Evolutionary conservation across 2,329 filamentous ascomycete genomes (phyloP), one percentile per base, ranked within the genome.

Genomic region (Sporothrix euskadiensis): DNA sequence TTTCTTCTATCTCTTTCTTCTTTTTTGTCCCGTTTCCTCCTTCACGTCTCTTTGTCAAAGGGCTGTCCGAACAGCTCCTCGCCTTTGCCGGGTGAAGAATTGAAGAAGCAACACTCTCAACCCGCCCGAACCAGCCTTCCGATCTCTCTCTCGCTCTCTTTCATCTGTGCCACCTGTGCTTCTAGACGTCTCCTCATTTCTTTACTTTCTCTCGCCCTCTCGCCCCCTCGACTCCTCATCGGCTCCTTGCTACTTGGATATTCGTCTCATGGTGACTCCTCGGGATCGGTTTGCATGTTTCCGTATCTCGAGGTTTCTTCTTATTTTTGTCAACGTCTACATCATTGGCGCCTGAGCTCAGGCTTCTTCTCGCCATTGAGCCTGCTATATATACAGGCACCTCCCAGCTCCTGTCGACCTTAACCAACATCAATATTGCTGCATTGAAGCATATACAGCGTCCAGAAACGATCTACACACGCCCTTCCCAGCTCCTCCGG

Each of bases 371-470:
- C 49, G 35, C 66, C 66, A 39, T 56, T 69, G 32, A 56, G 19
- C 52, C 16, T 68, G 32, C 71, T 59, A 69, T 69, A 68, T 72
- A 68, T 59, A 39, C 39, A 16, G 9, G 61, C 14, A 44, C 32
- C 47, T 32, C 32, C 71, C 61, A n/a, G 16, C 61, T 59, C 26
- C 5, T 61, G 59, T 56, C 32, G 22, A 59, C 52, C 52, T 59
- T 59, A 52, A 22, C 16, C 41, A 35, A 57, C 49, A 9, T 52
- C 54, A 39, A 68, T 56, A 71, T 71, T 72, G 35, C 59, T 71
- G 59, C 71, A 72, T 71, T 75, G 70, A 75, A 59, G 72, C 71
- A 61, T 71, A 71, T 59, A 73, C 54, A 61, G 59, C 61, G 39
- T 57, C 72, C 47, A 66, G 72, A 52, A 52, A 52, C 68, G 66